Base-by-base conservation (phyloP, 768 basidiomycete genomes). In the Fomitopsis pulvina region DNA sequence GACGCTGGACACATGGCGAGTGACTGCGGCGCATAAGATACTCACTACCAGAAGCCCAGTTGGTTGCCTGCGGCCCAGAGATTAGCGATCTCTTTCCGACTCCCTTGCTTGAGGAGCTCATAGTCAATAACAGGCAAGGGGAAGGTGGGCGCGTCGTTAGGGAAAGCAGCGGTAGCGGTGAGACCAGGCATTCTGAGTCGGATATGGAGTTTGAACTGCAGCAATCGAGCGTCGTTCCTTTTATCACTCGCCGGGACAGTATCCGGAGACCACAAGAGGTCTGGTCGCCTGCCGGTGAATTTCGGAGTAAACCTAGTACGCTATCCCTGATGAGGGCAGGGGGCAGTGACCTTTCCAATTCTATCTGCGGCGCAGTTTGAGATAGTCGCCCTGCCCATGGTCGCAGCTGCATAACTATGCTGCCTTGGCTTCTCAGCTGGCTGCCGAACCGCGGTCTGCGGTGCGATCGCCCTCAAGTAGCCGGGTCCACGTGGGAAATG, bases 11-110 rank as follows among this genome's bases (percentile, higher is more conserved):
- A 39, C n/a, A 28, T 26, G 39, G 22, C 24, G 32, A 38, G 12
- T 48, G 20, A 38, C 34, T 4, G 25, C 8, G n/a, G 25, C 26
- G 26, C 11, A 43, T 74, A 21, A 24, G 24, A 11, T 47, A 75
- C 79, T 61, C 59, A 80, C 78, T 82, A 83, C 79, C 81, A 85
- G 61, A 85, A 84, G 2, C 81, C 81, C 1, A 83, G 68, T 40
- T 74, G 68, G 0, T 76, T 81, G 7, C 74, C 77, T 1, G 81
- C 81, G 41, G 73, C 63, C 77, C 77, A 82, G 1, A 85, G 70
- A 43, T 65, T 68, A 29, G 76, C 69, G 7, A 75, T 70, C 58
- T 83, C 81, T 4, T 53, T 37, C 4, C 57, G 44, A 47, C 80
- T 70, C 0, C 72, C 60, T 0, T 64, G 64, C 34, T 68, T 63